Evolutionary conservation across 2,329 filamentous ascomycete genomes (phyloP).

Genomic region (Claviceps pusilla): DNA sequence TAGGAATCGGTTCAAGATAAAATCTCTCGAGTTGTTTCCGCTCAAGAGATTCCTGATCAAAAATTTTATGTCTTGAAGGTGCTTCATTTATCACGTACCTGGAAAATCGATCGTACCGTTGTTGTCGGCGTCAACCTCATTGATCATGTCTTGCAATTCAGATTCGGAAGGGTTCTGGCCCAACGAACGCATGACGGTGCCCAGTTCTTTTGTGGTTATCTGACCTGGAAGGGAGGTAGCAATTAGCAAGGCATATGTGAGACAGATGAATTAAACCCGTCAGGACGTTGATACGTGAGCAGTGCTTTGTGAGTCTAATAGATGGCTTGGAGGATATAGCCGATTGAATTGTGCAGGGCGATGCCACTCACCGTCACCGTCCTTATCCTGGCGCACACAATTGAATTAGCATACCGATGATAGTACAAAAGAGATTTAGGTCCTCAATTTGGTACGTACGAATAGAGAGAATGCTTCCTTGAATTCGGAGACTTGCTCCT

Average conservation of each 20-base stretch:
- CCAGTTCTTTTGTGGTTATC: slow-evolving; percentile 83
- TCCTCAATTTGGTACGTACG: slow-evolving; percentile 44
- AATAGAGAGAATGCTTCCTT: slow-evolving; percentile 99
- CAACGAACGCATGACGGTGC: slow-evolving; percentile 79
- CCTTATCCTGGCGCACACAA: slow-evolving; percentile 55
- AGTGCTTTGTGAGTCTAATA: background rate
- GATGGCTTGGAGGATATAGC: background rate
- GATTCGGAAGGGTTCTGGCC: slow-evolving; percentile 84
- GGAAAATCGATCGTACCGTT: slow-evolving; percentile 87
- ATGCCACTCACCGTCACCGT: slow-evolving; percentile 65
- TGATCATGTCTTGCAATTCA: slow-evolving; percentile 87
- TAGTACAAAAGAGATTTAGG: background rate
- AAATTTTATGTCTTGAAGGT: background rate
- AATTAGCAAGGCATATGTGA: background rate
- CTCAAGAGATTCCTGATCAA: background rate
- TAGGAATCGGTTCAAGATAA: background rate
- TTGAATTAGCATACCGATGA: background rate
- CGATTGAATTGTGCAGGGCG: too few relatives aligned
- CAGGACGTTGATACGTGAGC: background rate
- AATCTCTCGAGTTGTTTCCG: background rate
- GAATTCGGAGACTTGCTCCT: slow-evolving; percentile 99
- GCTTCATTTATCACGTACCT: slow-evolving; percentile 36
- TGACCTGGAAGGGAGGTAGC: slow-evolving; percentile 41
- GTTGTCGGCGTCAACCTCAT: slow-evolving; percentile 84
- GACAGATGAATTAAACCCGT: background rate